These are phyloP conservation scores for Tuber aestivum DNA, from an alignment of 495 filamentous ascomycete species.

Conservation along the genomic window DNA sequence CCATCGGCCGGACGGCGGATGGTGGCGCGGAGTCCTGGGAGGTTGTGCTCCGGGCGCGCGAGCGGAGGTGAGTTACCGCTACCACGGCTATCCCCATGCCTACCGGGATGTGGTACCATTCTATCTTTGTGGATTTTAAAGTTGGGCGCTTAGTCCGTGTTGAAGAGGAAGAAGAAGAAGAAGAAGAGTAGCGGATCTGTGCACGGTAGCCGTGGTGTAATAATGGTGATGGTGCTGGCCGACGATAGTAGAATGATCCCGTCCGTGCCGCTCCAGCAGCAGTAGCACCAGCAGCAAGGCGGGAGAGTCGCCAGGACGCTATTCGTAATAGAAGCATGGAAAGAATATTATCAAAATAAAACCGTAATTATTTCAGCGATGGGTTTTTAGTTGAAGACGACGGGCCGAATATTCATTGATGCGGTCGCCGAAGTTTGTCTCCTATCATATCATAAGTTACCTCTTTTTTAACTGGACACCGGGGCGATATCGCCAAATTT, in stretches of 20 bases:
- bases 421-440: not conserved
- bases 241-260: not conserved
- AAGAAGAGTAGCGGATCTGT: constrained; percentile 40
- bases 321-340: not conserved
- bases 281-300: no score
- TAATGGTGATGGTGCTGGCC: not conserved
- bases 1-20: constrained; percentile 20
- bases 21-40: not conserved
- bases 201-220: not conserved
- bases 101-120: constrained; percentile 95
- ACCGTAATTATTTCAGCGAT: not conserved
- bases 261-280: not conserved
- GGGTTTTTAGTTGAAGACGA: constrained; percentile 7
- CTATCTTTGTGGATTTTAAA: constrained; percentile 66
- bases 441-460: no score
- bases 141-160: constrained; percentile 46
- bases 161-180: constrained; percentile 42
- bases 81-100: constrained; percentile 82
- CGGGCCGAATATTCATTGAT: not conserved
- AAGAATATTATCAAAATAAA: not conserved
- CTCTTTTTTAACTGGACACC: no score
- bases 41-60: not conserved
- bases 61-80: constrained; percentile 75
- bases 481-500: no score
- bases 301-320: not conserved